Percentiles rank a stretch among this genome's conserved stretches.
These are phyloP conservation scores for Orbilia brochopaga DNA, from an alignment of 2,329 filamentous ascomycete genomes.

Conservation along the genomic window DNA sequence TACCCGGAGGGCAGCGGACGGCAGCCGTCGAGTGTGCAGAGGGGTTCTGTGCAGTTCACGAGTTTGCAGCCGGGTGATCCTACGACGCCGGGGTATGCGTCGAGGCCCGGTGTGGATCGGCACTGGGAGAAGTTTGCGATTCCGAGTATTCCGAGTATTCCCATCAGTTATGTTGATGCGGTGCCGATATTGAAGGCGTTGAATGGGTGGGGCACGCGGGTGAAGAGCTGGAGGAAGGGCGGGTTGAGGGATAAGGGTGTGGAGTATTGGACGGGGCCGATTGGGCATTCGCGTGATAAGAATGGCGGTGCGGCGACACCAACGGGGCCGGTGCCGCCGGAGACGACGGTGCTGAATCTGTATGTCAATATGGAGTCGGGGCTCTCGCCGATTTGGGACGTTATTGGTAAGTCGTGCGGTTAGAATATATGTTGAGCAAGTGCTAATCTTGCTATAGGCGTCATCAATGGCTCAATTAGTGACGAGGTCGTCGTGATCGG, in stretches of 20 bases:
- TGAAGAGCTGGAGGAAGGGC: slow-evolving; percentile 74
- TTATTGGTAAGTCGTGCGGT: slow-evolving; percentile 17
- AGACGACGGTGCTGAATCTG: slow-evolving; percentile 45
- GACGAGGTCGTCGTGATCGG: slow-evolving; percentile 87
- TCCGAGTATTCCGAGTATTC: slow-evolving; percentile 80
- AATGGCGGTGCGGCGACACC: slow-evolving; percentile 81
- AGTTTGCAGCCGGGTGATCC: slow-evolving; percentile 87
- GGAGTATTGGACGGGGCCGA: slow-evolving; percentile 75
- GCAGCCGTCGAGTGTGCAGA: slow-evolving; percentile 80
- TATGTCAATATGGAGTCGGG: slow-evolving; percentile 32
- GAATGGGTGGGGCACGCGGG: slow-evolving; percentile 81
- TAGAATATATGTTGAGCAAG: neutral
- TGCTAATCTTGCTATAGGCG: slow-evolving; percentile 68
- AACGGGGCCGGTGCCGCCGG: slow-evolving; percentile 87
- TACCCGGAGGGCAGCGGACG: slow-evolving; percentile 80
- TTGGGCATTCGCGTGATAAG: slow-evolving; percentile 71
- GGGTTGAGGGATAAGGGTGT: slow-evolving; percentile 74
- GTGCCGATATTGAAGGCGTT: slow-evolving; percentile 71
- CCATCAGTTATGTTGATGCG: slow-evolving; percentile 86
- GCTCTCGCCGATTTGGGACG: slow-evolving; percentile 39
- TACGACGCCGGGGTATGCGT: slow-evolving; percentile 85
- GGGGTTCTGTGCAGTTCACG: slow-evolving; percentile 78
- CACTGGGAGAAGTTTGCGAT: slow-evolving; percentile 61
- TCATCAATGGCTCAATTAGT: slow-evolving; percentile 83
- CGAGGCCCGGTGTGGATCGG: slow-evolving; percentile 70